phyloP scores from a whole-genome alignment of 768 basidiomycete species.

The Phaeotremella fagi region DNA sequence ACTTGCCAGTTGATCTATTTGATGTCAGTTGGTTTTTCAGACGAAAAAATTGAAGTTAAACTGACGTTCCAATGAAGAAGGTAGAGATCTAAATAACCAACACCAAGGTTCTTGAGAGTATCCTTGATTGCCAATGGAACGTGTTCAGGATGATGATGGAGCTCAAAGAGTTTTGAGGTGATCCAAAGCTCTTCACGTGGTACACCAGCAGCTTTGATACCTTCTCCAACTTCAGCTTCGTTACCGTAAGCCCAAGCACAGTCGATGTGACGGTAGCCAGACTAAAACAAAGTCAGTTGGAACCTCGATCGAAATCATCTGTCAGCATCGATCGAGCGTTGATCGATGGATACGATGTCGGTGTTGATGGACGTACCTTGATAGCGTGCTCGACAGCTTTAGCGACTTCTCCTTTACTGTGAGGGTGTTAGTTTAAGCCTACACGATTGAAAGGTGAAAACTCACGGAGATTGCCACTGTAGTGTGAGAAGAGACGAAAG shows the following conservation, averaged over 20 bases:
- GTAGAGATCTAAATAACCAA: conserved; percentile 66
- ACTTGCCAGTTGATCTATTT: conserved; percentile 29
- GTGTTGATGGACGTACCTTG: conserved; percentile 40
- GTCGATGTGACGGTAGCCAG: conserved; percentile 44
- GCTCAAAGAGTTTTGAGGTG: conserved; percentile 49
- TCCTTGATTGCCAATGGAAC: conserved; percentile 63
- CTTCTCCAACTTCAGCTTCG: conserved; percentile 63
- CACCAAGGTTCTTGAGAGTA: conserved; percentile 26
- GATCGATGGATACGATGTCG: too few species aligned
- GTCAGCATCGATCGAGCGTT: too few species aligned
- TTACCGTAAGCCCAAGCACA: conserved; percentile 60
- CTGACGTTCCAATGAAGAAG: conserved; percentile 65
- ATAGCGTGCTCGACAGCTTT: conserved; percentile 44
- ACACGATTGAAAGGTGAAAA: neutral
- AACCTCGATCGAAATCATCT: too few species aligned
- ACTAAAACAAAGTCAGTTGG: conserved; percentile 8
- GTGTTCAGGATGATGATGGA: conserved; percentile 60
- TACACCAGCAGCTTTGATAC: conserved; percentile 61
- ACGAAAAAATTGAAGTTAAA: neutral
- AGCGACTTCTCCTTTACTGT: conserved; percentile 37
- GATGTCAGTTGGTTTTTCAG: neutral
- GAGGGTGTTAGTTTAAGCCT: neutral
- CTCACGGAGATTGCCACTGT: conserved; percentile 42
- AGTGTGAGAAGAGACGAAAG: neutral
- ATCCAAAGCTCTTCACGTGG: conserved; percentile 65